Evolutionary conservation across 2,329 filamentous ascomycete genomes (phyloP).

Genomic region (Aureobasidium lini): DNA sequence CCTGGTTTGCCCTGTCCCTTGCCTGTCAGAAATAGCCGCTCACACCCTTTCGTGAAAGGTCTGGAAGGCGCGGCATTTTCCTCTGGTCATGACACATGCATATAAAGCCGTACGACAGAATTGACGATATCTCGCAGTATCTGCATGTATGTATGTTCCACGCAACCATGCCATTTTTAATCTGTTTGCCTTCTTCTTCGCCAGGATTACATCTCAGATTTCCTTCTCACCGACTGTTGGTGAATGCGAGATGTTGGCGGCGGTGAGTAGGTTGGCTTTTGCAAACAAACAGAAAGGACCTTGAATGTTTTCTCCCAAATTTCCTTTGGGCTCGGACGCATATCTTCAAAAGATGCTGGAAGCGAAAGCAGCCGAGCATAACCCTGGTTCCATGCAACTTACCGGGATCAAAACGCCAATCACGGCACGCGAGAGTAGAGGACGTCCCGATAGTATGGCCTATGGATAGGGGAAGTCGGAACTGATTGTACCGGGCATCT

Average conservation of each 20-base stretch:
- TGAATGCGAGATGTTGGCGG: background rate
- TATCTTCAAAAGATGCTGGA: background rate
- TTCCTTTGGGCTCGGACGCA: background rate
- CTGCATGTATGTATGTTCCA: background rate
- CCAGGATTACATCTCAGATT: background rate
- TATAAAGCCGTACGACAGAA: background rate
- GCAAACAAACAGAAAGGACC: background rate
- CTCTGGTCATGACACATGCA: slow-evolving; percentile 1
- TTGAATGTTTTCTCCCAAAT: background rate
- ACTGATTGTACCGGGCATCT: background rate
- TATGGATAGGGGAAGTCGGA: background rate
- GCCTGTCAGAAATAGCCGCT: background rate
- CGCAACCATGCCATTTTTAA: background rate
- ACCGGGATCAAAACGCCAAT: background rate
- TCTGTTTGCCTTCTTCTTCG: background rate
- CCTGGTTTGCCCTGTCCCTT: background rate
- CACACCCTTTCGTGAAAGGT: background rate
- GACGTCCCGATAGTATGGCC: background rate
- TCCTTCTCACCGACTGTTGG: background rate
- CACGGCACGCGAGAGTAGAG: slow-evolving; percentile 3
- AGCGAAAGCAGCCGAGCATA: background rate
- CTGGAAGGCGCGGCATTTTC: background rate
- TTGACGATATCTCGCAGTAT: background rate
- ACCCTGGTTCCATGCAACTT: slow-evolving; percentile 2
- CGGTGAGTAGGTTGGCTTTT: background rate